Conservation (phyloP, 1,284 basidiomycete genomes). For the Cryptococcus sp. region DNA sequence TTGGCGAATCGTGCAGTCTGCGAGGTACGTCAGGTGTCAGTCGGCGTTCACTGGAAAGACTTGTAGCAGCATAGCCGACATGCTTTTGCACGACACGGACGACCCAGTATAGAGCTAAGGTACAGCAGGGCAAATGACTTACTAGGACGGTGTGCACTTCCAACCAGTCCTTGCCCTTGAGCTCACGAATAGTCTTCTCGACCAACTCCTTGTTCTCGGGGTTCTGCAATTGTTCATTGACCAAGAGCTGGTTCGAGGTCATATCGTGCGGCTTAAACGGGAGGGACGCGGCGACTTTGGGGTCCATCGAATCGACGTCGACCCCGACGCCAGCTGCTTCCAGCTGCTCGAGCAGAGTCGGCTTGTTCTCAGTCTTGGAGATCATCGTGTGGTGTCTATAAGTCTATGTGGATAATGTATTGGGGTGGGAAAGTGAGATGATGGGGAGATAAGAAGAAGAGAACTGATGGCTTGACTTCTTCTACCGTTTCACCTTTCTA, state of each 20-base stretch:
- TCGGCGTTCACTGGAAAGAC: neutral
- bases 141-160: slow-evolving; percentile 36
- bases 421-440: neutral
- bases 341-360: slow-evolving; percentile 39
- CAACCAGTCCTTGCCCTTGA: slow-evolving; percentile 31
- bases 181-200: slow-evolving; percentile 28
- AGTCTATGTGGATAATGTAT: neutral
- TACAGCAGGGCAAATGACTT: slow-evolving; percentile 13
- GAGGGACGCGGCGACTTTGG: slow-evolving; percentile 27
- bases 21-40: neutral
- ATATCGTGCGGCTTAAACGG: slow-evolving; percentile 40
- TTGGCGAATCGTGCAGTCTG: slow-evolving; percentile 30
- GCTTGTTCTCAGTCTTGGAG: slow-evolving; percentile 13
- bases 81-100: neutral
- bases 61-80: no score
- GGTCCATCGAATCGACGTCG: slow-evolving; percentile 40
- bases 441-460: neutral
- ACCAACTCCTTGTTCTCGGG: slow-evolving; percentile 38
- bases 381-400: slow-evolving; percentile 10
- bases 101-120: neutral
- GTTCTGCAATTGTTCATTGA: slow-evolving; percentile 30
- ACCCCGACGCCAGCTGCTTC: slow-evolving; percentile 30
- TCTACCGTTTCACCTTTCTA: no score
- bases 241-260: slow-evolving; percentile 41
- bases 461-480: neutral